Evolutionary conservation across 768 basidiomycete genomes (phyloP).

Genomic region (Rhodotorula babjevae): DNA sequence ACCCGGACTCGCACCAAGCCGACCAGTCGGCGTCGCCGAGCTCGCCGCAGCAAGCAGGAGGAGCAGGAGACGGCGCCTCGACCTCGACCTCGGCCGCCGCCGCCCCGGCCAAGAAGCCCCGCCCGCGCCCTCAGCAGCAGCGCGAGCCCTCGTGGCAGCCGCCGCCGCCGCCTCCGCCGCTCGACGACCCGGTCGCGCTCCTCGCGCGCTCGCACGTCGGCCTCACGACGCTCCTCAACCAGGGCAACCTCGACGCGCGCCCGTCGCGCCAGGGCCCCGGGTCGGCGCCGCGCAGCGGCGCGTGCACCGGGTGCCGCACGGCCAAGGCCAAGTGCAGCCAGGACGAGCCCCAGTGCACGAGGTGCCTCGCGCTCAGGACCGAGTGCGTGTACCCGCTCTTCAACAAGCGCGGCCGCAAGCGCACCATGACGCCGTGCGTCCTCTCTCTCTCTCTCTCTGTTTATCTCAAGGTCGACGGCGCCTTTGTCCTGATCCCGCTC

Average conservation of each 20-base stretch:
- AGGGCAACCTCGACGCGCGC: conserved; percentile 27
- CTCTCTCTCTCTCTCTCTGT: no score
- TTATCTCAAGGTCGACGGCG: no score
- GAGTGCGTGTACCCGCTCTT: conserved; percentile 15
- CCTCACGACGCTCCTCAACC: conserved; percentile 7
- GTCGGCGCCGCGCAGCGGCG: conserved; percentile 5
- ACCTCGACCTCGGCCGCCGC: neutral
- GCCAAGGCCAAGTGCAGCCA: conserved; percentile 31
- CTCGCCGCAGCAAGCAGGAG: neutral
- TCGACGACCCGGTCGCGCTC: conserved; percentile 23
- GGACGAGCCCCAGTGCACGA: conserved; percentile 7
- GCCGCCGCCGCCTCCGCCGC: conserved; percentile 19
- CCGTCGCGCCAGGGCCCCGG: conserved; percentile 8
- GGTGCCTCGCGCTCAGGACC: neutral
- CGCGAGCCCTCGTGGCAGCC: conserved; percentile 3
- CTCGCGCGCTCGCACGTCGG: conserved; percentile 6
- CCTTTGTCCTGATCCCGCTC: no score
- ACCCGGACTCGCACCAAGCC: no score
- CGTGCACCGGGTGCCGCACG: conserved; percentile 2
- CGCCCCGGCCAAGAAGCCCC: neutral
- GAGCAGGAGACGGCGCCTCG: no score
- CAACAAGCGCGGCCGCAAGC: conserved; percentile 22
- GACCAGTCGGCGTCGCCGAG: neutral
- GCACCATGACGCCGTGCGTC: conserved; percentile 25
- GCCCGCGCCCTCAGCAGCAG: neutral